These are phyloP conservation scores for Platanus orientalis DNA, from an alignment of 164 flowering plant genomes.

Conservation along the genomic window DNA sequence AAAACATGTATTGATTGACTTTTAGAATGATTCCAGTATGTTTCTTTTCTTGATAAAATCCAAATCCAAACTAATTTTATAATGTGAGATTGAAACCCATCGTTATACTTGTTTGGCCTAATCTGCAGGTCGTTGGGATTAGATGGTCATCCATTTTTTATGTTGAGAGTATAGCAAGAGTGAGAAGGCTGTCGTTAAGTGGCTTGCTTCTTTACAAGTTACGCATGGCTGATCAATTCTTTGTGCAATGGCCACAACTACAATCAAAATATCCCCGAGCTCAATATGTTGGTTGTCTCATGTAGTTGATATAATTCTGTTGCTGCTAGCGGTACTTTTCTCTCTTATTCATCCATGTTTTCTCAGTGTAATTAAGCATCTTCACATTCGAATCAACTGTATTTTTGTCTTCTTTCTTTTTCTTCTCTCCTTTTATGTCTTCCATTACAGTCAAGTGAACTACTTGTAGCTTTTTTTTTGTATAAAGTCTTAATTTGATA, in stretches of 20 bases:
- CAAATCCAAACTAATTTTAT: not conserved
- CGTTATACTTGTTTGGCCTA: not conserved
- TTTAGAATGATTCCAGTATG: not conserved
- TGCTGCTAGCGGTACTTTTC: slow-evolving; percentile 9
- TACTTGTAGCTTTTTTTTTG: not conserved
- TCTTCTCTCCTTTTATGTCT: not conserved
- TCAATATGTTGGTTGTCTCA: slow-evolving; percentile 71
- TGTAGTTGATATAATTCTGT: slow-evolving; percentile 25
- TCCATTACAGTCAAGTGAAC: not conserved
- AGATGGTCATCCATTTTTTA: slow-evolving; percentile 77
- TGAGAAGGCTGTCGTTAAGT: slow-evolving; percentile 74
- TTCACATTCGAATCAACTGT: not conserved
- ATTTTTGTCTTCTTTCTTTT: not conserved
- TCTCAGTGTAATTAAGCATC: not conserved
- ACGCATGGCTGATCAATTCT: slow-evolving; percentile 76
- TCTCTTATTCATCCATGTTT: slow-evolving; percentile 6
- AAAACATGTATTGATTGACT: not conserved
- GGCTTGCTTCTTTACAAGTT: slow-evolving; percentile 84
- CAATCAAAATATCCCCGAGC: slow-evolving; percentile 67
- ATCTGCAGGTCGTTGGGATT: slow-evolving; percentile 68
- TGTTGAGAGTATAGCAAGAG: slow-evolving; percentile 94
- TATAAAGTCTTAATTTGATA: not conserved
- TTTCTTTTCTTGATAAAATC: not conserved
- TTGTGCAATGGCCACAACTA: slow-evolving; percentile 94
- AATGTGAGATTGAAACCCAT: not conserved